These are phyloP conservation scores for Fomitopsis pulvina DNA, from an alignment of 768 basidiomycete genomes.

Conservation along the genomic window DNA sequence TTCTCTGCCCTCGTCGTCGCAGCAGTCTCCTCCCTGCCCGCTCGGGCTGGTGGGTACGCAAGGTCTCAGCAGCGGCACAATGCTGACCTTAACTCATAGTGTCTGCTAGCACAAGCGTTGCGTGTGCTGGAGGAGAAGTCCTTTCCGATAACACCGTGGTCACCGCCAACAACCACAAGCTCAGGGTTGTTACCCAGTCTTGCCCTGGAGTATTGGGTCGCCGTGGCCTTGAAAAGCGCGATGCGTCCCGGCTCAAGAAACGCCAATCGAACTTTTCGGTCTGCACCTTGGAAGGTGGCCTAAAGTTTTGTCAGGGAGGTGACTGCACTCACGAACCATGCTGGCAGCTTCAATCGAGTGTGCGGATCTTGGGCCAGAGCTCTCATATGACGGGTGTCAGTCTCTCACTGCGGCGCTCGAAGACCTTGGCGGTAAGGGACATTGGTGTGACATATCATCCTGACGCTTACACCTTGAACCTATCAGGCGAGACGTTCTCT, in stretches of 20 bases:
- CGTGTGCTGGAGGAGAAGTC: background rate
- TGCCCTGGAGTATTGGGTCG: background rate
- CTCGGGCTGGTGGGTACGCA: too few relatives aligned
- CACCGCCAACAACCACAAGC: background rate
- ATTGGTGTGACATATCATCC: too few relatives aligned
- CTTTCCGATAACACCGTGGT: background rate
- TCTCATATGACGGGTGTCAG: too few relatives aligned
- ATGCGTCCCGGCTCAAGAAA: background rate
- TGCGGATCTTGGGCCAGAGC: too few relatives aligned
- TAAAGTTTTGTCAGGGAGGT: too few relatives aligned
- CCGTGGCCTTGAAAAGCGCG: background rate
- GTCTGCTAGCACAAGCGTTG: background rate
- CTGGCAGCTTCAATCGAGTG: too few relatives aligned
- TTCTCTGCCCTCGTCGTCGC: too few relatives aligned
- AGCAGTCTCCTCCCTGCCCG: too few relatives aligned
- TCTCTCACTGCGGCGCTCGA: too few relatives aligned
- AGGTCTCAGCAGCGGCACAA: too few relatives aligned
- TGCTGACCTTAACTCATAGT: background rate
- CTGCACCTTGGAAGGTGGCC: background rate
- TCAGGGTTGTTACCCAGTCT: background rate
- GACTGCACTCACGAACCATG: too few relatives aligned
- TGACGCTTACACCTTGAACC: too few relatives aligned
- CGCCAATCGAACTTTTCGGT: background rate
- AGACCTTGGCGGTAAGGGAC: background rate
- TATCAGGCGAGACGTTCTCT: background rate